phyloP scores from a whole-genome alignment of 176 grass and related monocot genomes.

The Rhynchospora breviuscula region DNA sequence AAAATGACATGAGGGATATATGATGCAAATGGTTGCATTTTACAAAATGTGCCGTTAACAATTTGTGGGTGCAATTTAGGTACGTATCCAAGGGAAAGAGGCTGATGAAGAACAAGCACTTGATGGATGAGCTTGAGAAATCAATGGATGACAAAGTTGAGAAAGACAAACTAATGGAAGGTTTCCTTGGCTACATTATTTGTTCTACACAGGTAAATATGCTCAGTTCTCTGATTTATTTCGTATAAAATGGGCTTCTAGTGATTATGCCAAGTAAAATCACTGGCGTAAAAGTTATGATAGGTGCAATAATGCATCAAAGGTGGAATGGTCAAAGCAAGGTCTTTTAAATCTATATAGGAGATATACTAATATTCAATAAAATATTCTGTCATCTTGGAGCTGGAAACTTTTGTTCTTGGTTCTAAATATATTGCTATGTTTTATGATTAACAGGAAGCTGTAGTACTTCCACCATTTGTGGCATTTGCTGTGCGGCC shows the following conservation, averaged over 20 bases:
- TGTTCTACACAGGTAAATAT: slow-evolving; percentile 73
- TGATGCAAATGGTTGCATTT: background rate
- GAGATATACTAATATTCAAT: background rate
- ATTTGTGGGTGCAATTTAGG: slow-evolving; percentile 34
- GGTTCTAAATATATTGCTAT: background rate
- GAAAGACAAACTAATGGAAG: slow-evolving; percentile 73
- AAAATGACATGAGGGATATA: background rate
- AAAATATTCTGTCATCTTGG: background rate
- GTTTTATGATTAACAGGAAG: slow-evolving; percentile 54
- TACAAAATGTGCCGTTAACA: background rate
- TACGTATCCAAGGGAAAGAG: slow-evolving; percentile 82
- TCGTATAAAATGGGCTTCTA: background rate
- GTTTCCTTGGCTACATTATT: slow-evolving; percentile 83
- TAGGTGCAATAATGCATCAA: background rate
- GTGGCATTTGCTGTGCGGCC: slow-evolving; percentile 74
- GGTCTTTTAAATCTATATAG: background rate
- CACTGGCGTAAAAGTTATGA: background rate
- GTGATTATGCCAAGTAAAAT: background rate
- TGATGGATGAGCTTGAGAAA: slow-evolving; percentile 80
- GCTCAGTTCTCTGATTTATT: background rate
- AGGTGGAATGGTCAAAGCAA: background rate
- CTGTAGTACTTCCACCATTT: slow-evolving; percentile 71
- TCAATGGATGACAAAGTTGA: slow-evolving; percentile 86
- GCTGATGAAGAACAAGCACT: slow-evolving; percentile 79
- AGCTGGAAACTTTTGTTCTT: background rate